Conservation (phyloP, 371 early-diverging fungal species). For the Mucor piriformis region DNA sequence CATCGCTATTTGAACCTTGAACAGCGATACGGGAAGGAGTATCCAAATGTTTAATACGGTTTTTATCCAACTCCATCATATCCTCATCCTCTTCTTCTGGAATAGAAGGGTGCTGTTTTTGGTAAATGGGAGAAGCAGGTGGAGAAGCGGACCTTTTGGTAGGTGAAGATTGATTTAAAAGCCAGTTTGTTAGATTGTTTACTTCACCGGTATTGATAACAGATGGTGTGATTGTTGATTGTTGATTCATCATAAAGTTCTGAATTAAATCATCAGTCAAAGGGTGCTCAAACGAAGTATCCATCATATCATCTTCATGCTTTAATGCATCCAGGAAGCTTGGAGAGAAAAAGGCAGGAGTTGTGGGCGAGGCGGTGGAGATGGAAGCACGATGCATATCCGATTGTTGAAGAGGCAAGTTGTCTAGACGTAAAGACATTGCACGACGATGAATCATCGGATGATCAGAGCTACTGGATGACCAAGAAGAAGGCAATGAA, state of each 20-base stretch:
- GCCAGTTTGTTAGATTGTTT: slow-evolving; percentile 17
- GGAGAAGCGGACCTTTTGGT: slow-evolving; percentile 12
- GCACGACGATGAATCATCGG: slow-evolving; percentile 30
- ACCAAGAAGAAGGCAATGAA: slow-evolving; percentile 33
- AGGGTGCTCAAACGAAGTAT: slow-evolving; percentile 9
- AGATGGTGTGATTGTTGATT: slow-evolving; percentile 32
- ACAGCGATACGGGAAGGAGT: slow-evolving; percentile 34
- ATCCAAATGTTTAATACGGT: not conserved
- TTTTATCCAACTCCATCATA: not conserved
- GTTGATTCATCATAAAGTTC: slow-evolving; percentile 21
- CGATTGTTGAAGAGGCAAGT: slow-evolving; percentile 6
- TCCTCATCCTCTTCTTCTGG: slow-evolving; percentile 55
- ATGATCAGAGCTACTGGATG: slow-evolving; percentile 9
- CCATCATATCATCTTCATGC: slow-evolving; percentile 37
- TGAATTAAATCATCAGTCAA: slow-evolving; percentile 14
- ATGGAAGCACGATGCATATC: slow-evolving; percentile 14
- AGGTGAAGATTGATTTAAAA: slow-evolving; percentile 17
- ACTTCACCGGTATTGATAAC: slow-evolving; percentile 19
- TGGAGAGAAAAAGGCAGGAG: slow-evolving; percentile 68
- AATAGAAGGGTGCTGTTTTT: slow-evolving; percentile 44
- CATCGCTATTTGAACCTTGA: slow-evolving; percentile 30
- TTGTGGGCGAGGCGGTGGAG: slow-evolving; percentile 44
- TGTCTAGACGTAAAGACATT: slow-evolving; percentile 40
- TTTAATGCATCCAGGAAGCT: slow-evolving; percentile 65
- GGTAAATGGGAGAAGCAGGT: slow-evolving; percentile 23